Base-by-base conservation (phyloP, 768 basidiomycete species). In the Aureoboletus auriporus region DNA sequence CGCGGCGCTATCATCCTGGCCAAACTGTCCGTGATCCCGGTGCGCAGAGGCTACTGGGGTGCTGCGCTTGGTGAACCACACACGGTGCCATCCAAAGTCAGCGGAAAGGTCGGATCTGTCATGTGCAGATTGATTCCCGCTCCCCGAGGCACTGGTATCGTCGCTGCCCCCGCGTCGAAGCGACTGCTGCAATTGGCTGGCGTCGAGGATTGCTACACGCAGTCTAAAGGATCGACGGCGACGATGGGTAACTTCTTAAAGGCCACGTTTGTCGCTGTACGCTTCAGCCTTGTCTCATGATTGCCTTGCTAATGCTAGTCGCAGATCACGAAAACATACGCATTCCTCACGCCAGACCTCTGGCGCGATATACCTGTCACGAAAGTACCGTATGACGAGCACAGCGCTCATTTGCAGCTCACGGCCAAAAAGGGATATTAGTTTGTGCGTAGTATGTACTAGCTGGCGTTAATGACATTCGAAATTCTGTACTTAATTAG, bases 171-270 rank as follows among this genome's bases (percentile, higher is more conserved):
- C 36, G 95, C 95, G 39, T 93, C 85, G 56, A 97, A 95, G 80
- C 88, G 95, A 58, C 78, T 99, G 63, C 75, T 99, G 56, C 95
- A 99, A 73, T 80, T 98, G 63, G 96, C 96, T 64, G 96, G 96
- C 79, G 84, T 99, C 55, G 83, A 94, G 75, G 96, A 99, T 71
- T 84, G 83, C 67, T 99, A 99, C 80, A 97, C 95, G 47, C 92
- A 95, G 71, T 86, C 95, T 47, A 95, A 93, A 75, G 96, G 96
- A 65, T 94, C 91, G 58, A 99, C 96, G 39, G 93, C 95, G 26
- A 99, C 96, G 51, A 93, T 93, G 91, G 92, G 92, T 65, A 95
- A 95, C 76, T 95, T 98, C 82, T 83, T 96, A 75, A 96, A 97
- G 74, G 94, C 93, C 46, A 94, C 93, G 43, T 94, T 96, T 64